Base-by-base conservation (phyloP, 2,329 filamentous ascomycete species). In the Curvularia lunata region DNA sequence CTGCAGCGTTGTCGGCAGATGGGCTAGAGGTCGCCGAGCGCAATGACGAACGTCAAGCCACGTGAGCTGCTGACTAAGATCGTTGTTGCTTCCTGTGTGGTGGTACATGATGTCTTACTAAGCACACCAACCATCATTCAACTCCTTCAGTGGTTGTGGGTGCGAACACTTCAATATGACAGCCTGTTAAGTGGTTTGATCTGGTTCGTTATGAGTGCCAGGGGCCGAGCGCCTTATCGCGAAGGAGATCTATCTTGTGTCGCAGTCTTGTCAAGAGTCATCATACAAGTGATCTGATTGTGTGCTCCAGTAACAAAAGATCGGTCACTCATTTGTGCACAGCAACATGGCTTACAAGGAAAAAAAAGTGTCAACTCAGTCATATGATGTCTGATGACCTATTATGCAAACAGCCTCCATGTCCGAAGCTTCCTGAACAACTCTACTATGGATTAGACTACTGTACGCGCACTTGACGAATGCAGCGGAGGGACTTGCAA, bases 1-100 rank as follows among this genome's bases (percentile, higher is more conserved):
- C 58, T 43, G 54, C 49, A 56, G 54, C 51, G 62, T 52, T 46
- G 54, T 23, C 61, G 61, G 63, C 61, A 61, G 59, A 58, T 57
- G 54, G 56, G 52, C 61, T 61, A 32, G 51, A 58, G 21, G 46
- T 60, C 32, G 54, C 58, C 45, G 30, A 59, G 53, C 28, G 52
- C 56, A 56, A 63, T 67, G 65, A 67, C 63, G 63, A 62, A 55
- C 46, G 50, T 41, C 34, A 5, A 4, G 40, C 60, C 60, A 62
- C 60, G 60, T 62, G 60, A 52, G 18, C 12, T 25, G 51, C 52
- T 61, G 58, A 61, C 60, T 61, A 62, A 61, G 56, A 13, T 37
- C 21, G 30, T 19, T 28, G 27, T 34, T n/a, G 43, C 32, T 34
- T 5, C 13, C 32, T 34, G 16, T 13, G 12, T 30, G 28, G 12